phyloP scores from a whole-genome alignment of 768 basidiomycete species.

The Tulasnella sp. region DNA sequence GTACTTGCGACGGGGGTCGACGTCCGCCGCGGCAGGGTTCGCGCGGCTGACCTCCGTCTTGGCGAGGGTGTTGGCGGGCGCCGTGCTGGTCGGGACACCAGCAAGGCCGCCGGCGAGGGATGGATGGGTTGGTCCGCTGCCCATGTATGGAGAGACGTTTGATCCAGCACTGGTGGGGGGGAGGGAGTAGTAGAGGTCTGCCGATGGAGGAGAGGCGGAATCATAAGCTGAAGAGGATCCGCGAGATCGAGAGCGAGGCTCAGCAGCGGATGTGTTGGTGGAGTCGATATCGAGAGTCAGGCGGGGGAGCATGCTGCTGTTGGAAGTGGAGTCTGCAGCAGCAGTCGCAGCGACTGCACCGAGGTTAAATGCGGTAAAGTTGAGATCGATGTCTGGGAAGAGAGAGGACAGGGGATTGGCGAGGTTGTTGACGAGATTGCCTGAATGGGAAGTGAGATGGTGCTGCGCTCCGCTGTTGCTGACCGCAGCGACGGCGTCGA shows the following conservation, averaged over 20 bases:
- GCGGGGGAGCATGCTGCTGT: constrained; percentile 57
- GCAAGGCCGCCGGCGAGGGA: background rate
- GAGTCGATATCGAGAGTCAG: constrained; percentile 52
- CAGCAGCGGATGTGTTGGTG: constrained; percentile 39
- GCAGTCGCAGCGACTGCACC: constrained; percentile 43
- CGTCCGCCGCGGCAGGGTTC: constrained; percentile 16
- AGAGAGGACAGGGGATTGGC: constrained; percentile 61
- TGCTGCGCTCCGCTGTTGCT: constrained; percentile 24
- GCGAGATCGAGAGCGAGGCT: constrained; percentile 26
- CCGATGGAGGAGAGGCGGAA: constrained; percentile 25
- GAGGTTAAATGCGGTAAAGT: constrained; percentile 61
- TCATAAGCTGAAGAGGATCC: constrained; percentile 17
- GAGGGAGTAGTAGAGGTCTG: constrained; percentile 32
- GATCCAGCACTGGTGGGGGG: constrained; percentile 39
- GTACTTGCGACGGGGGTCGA: constrained; percentile 72
- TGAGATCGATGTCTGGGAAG: constrained; percentile 68
- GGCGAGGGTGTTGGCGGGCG: background rate
- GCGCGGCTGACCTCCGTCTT: background rate
- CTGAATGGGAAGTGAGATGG: constrained; percentile 39
- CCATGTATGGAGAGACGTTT: constrained; percentile 52
- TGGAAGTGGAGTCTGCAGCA: constrained; percentile 46
- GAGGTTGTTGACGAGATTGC: constrained; percentile 42
- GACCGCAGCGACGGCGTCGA: constrained; percentile 19
- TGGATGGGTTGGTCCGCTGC: constrained; percentile 14
- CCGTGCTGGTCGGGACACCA: background rate